Conservation (phyloP, 1,284 basidiomycete genomes). For the Ustilago shanxiensis region DNA sequence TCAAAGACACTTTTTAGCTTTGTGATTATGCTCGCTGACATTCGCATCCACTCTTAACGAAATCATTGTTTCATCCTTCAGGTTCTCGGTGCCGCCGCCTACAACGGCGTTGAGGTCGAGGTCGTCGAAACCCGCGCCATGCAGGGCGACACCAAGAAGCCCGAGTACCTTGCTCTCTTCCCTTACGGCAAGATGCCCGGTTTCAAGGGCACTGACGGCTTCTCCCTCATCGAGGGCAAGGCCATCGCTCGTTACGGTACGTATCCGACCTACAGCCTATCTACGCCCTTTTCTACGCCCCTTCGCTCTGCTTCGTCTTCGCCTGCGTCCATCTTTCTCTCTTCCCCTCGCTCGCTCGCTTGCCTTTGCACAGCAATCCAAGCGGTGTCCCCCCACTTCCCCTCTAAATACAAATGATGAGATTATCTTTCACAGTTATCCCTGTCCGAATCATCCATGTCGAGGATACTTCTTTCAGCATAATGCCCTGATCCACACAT, state of each 20-base stretch:
- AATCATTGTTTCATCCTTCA: background rate
- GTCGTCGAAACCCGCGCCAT: slow-evolving; percentile 50
- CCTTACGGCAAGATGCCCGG: slow-evolving; percentile 76
- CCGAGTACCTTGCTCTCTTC: slow-evolving; percentile 65
- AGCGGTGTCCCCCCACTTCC: slow-evolving; percentile 13
- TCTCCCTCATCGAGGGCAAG: slow-evolving; percentile 81
- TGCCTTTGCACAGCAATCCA: background rate
- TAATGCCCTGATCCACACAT: slow-evolving; percentile 64
- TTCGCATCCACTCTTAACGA: background rate
- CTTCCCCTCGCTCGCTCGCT: background rate
- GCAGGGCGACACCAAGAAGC: slow-evolving; percentile 60
- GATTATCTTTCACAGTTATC: slow-evolving; percentile 70
- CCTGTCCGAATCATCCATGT: slow-evolving; percentile 73
- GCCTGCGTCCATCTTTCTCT: background rate
- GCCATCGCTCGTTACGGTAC: slow-evolving; percentile 90
- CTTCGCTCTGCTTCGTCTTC: slow-evolving; percentile 4
- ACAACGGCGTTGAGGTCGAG: slow-evolving; percentile 66
- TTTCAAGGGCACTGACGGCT: slow-evolving; percentile 82
- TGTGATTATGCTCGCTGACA: no score
- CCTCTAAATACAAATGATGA: slow-evolving; percentile 69
- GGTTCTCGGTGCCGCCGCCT: slow-evolving; percentile 63
- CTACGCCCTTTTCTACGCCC: no score
- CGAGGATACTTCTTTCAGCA: slow-evolving; percentile 72
- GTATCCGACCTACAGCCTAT: slow-evolving; percentile 71
- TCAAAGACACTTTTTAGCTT: background rate